Percentiles rank a stretch among this genome's conserved stretches.
Conservation (phyloP, 768 basidiomycete species). For the Saitozyma sp. region DNA sequence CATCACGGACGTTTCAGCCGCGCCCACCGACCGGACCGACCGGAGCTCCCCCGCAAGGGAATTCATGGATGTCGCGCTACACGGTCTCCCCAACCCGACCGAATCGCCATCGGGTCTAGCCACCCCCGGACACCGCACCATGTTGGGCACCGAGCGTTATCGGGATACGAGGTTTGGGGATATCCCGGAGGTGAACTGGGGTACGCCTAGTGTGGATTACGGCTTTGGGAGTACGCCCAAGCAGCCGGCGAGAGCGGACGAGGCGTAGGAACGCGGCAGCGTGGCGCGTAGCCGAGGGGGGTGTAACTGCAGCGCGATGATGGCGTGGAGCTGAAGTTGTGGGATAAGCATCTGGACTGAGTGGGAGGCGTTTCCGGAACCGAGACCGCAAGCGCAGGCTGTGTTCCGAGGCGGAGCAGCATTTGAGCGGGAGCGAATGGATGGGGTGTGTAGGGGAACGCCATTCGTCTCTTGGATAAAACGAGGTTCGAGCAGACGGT, state of each 20-base stretch:
- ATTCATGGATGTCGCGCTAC: constrained; percentile 38
- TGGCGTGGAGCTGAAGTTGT: too few relatives aligned
- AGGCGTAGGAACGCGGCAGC: too few relatives aligned
- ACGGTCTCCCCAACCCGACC: constrained; percentile 13
- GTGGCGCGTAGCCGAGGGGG: too few relatives aligned
- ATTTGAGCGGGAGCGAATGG: too few relatives aligned
- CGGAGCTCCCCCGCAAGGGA: constrained; percentile 14
- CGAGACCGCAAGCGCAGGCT: too few relatives aligned
- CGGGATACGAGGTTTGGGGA: constrained; percentile 44
- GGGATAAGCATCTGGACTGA: too few relatives aligned
- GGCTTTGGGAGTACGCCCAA: not conserved
- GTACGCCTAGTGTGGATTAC: constrained; percentile 9
- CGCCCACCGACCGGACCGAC: not conserved
- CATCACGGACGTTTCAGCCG: not conserved
- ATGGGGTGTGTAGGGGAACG: too few relatives aligned
- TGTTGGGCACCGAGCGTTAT: constrained; percentile 43
- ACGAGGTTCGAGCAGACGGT: too few relatives aligned
- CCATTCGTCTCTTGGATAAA: too few relatives aligned
- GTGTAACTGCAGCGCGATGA: too few relatives aligned
- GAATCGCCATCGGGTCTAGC: constrained; percentile 14
- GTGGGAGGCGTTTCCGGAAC: too few relatives aligned
- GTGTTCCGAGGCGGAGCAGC: too few relatives aligned
- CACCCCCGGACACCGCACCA: constrained; percentile 40
- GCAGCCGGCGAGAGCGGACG: not conserved
- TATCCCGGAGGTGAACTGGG: constrained; percentile 30